Base-by-base conservation (phyloP, 129 eudicot species). In the Solidago caesia region DNA sequence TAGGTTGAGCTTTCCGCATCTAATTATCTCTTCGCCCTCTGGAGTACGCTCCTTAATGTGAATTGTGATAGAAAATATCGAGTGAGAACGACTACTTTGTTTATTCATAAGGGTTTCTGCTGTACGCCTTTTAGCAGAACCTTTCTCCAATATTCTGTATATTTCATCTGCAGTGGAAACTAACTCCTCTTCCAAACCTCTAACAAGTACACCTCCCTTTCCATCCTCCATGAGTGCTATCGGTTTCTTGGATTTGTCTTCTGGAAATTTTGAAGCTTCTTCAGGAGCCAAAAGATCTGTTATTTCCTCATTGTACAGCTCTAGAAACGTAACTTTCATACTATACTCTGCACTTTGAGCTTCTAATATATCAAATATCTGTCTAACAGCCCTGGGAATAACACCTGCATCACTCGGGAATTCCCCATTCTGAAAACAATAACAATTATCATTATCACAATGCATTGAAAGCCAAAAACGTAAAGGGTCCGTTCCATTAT, bases 171-270 rank as follows among this genome's bases (percentile, higher is more conserved):
- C 98, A 48, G 95, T 89, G 49, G 88, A 84, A 56, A 92, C 96
- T 45, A 92, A 80, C 83, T 92, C 98, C 62, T 92, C 98, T 82
- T 92, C 98, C 84, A 89, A 81, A 4, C 98, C 98, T 79, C 98
- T 80, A 46, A 92, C 96, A 75, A 89, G 75, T 9, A 92, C 98
- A 44, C 98, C 92, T 26, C 98, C 96, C 77, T 92, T 92, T 44
- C 98, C 98, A 77, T 92, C 98, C 70, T 92, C 98, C 98, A 92
- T 92, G 1, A 92, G 89, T 11, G 96, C 98, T 69, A 94, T 85
- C 7, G 99, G 97, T 84, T 94, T 94, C 87, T 94, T 94, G 11
- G 93, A 81, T 75, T 94, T 94, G 74, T 94, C 99, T 46, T 85
- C 87, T 0, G 80, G 75, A 76, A 70, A 79, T 13, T 77, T 85